A percentile compares a stretch with the other conserved stretches of the same genome.
Evolutionary conservation across 345 rosid species (phyloP).

Genomic region (Aquilaria sinensis): DNA sequence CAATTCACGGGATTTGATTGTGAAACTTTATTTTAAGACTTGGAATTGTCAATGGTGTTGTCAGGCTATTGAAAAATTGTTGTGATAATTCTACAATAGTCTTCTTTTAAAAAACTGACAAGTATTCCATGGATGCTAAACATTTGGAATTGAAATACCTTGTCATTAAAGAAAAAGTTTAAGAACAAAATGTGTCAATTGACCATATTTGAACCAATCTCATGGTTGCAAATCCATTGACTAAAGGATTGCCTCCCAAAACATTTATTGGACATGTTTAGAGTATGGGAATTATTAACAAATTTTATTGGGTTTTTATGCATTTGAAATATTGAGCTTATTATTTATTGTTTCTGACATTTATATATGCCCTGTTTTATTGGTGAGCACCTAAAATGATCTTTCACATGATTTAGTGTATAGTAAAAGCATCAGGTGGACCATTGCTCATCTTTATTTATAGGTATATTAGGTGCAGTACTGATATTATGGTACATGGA

Average conservation of each 20-base stretch:
- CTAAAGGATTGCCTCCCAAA: background rate
- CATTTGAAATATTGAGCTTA: background rate
- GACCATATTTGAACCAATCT: background rate
- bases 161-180: background rate
- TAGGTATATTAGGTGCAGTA: no score
- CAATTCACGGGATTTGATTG: background rate
- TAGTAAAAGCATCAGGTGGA: no score
- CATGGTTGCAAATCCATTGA: background rate
- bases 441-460: no score
- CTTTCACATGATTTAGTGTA: no score
- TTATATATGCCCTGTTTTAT: no score
- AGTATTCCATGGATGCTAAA: conserved; percentile 3
- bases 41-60: conserved; percentile 7
- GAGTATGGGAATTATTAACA: background rate
- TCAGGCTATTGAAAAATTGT: conserved; percentile 5
- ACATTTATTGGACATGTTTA: background rate
- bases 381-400: no score
- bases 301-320: background rate
- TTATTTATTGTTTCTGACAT: background rate
- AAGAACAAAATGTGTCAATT: background rate
- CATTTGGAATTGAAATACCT: background rate
- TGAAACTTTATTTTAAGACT: conserved; percentile 8
- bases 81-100: background rate
- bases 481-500: no score
- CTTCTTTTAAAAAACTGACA: conserved; percentile 8